phyloP scores from a whole-genome alignment of 83 land plant species.

The Diphasiastrum complanatum region DNA sequence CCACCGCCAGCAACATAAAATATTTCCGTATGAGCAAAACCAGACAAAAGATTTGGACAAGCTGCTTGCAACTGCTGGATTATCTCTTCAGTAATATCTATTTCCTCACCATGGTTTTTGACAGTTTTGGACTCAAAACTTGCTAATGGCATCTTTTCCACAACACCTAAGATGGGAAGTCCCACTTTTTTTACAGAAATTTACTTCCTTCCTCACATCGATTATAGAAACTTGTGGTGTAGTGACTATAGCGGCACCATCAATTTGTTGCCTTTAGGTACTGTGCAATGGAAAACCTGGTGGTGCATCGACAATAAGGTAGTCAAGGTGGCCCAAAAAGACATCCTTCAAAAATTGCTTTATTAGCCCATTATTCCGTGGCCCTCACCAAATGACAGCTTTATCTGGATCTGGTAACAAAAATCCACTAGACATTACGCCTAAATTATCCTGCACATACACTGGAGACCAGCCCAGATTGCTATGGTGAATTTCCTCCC shows the following conservation, averaged over 20 bases:
- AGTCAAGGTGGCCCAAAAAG: conserved; percentile 92
- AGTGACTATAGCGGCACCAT: conserved; percentile 91
- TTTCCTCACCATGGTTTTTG: conserved; percentile 48
- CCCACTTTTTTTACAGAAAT: conserved; percentile 93
- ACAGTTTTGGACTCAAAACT: conserved; percentile 49
- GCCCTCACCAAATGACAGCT: conserved; percentile 97
- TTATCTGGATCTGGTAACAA: conserved; percentile 92
- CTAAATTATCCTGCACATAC: conserved; percentile 90
- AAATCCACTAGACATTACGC: conserved; percentile 98
- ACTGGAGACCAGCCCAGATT: conserved; percentile 98
- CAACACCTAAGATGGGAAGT: conserved; percentile 75
- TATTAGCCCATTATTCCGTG: conserved; percentile 92
- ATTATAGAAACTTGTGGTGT: conserved; percentile 97
- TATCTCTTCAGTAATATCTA: conserved; percentile 59
- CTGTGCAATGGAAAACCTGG: conserved; percentile 94
- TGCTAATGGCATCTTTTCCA: conserved; percentile 73
- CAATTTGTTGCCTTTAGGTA: conserved; percentile 77
- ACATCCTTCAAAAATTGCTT: conserved; percentile 94
- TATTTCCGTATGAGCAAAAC: conserved; percentile 60
- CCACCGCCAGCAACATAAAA: conserved; percentile 86
- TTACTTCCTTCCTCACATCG: conserved; percentile 95
- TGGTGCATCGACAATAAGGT: conserved; percentile 90
- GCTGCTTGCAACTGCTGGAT: conserved; percentile 36
- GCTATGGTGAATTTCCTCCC: conserved; percentile 95
- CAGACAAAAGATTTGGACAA: conserved; percentile 57